These are phyloP conservation scores for Gastrolobium bilobum DNA, from an alignment of 306 rosid genomes.

Conservation along the genomic window DNA sequence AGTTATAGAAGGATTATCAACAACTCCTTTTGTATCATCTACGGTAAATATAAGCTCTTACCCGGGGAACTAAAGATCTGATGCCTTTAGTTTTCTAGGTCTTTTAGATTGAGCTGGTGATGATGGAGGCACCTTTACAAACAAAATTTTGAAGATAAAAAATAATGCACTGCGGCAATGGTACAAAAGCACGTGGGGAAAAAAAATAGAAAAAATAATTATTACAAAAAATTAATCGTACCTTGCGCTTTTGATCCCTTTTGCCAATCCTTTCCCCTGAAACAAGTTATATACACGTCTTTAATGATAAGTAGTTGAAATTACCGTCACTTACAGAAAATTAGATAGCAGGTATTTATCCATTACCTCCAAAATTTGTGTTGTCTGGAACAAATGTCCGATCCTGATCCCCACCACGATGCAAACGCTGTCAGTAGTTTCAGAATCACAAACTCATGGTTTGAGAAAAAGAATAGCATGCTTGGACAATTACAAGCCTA, in stretches of 20 bases:
- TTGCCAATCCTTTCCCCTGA: constrained; percentile 86
- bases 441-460: constrained; percentile 42
- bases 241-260: constrained; percentile 97
- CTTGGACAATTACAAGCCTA: constrained; percentile 37
- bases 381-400: constrained; percentile 85
- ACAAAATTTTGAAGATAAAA: constrained; percentile 6
- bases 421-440: constrained; percentile 54
- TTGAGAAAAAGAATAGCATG: constrained; percentile 32
- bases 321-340: constrained; percentile 30
- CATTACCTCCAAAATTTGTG: constrained; percentile 79
- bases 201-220: background rate
- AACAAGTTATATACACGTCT: constrained; percentile 44
- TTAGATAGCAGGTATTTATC: constrained; percentile 31
- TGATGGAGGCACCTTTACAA: constrained; percentile 77
- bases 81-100: constrained; percentile 91
- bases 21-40: background rate
- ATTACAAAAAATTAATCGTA: constrained; percentile 40
- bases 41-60: constrained; percentile 45
- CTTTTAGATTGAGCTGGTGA: constrained; percentile 87
- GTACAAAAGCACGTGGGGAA: constrained; percentile 3
- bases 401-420: constrained; percentile 72
- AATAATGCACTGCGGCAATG: constrained; percentile 20
- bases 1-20: constrained; percentile 15
- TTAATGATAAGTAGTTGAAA: constrained; percentile 40
- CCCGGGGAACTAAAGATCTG: constrained; percentile 73